Evolutionary conservation across 2,329 filamentous ascomycete genomes (phyloP), one percentile per base, ranked within the genome.

Genomic region (Aspergillus brunneoviolaceus): DNA sequence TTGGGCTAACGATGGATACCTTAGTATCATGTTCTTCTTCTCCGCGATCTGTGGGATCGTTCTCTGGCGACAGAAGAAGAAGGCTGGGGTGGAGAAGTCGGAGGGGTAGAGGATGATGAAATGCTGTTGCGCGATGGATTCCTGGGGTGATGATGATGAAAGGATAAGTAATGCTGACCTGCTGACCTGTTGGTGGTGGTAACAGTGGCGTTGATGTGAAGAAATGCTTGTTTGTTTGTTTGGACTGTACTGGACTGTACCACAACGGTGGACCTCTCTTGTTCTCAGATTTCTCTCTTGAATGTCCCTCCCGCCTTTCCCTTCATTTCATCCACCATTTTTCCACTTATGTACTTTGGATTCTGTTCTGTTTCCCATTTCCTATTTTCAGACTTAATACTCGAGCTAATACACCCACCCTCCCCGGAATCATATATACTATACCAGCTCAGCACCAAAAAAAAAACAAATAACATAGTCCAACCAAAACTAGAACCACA

Each of bases 21-120:
- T 23, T 23, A 82, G 87, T 74, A 84, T 90, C 49, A 78, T 91
- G 39, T 91, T 90, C 69, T 82, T 85, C 62, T 82, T 90, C 61
- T 88, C 86, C 2, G 78, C 81, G 50, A 75, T 88, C 53, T 81
- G 84, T 50, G 83, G 81, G 31, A 75, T 80, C 58, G 85, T 86
- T 66, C 79, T 91, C 45, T 90, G 87, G 85, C 82, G 84, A 63
- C 82, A 84, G 67, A 78, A 82, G 67, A 78, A 82, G 70, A 85
- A 84, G 76, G 60, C 65, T 5, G 64, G 49, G 21, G 59, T 63
- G 47, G 63, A 69, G 45, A 67, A 68, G 35, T 11, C 60, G 47
- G 62, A 65, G 1, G 63, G 57, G 27, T 67, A 51, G 14, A 35
- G 2, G 14, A 16, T 5, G 10, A 16, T 12, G 14, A 16, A 35